phyloP scores from a whole-genome alignment of 768 basidiomycete genomes.

The Mycena rebaudengoi region DNA sequence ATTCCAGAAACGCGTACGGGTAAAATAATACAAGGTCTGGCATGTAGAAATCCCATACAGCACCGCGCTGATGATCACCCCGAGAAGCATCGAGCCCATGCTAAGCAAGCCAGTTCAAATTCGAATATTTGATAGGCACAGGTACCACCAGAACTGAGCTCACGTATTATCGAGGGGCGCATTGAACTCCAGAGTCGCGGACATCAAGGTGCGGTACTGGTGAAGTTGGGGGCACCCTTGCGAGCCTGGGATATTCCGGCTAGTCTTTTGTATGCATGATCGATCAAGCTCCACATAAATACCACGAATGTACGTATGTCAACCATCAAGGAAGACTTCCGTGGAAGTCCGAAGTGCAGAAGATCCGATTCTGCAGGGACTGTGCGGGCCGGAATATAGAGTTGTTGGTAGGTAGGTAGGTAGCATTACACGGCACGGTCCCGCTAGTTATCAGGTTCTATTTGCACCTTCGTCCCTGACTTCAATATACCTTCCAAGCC shows the following conservation, averaged over 20 bases:
- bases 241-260: not conserved
- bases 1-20: conserved; percentile 34
- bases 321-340: too few relatives aligned
- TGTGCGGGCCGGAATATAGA: too few relatives aligned
- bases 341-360: too few relatives aligned
- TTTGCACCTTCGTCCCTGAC: too few relatives aligned
- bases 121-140: not conserved
- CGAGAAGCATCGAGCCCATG: conserved; percentile 55
- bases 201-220: conserved; percentile 10
- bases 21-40: conserved; percentile 59
- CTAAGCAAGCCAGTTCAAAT: conserved; percentile 29
- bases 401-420: too few relatives aligned
- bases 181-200: conserved; percentile 33
- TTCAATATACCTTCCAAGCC: too few relatives aligned
- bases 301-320: too few relatives aligned
- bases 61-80: conserved; percentile 43
- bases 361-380: too few relatives aligned
- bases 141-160: conserved; percentile 1
- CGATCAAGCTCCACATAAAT: too few relatives aligned
- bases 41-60: conserved; percentile 55
- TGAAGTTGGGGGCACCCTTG: not conserved
- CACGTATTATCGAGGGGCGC: conserved; percentile 45
- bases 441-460: too few relatives aligned
- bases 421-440: too few relatives aligned
- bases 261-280: too few relatives aligned